Conservation (phyloP, 768 basidiomycete species). For the Mycena metata region DNA sequence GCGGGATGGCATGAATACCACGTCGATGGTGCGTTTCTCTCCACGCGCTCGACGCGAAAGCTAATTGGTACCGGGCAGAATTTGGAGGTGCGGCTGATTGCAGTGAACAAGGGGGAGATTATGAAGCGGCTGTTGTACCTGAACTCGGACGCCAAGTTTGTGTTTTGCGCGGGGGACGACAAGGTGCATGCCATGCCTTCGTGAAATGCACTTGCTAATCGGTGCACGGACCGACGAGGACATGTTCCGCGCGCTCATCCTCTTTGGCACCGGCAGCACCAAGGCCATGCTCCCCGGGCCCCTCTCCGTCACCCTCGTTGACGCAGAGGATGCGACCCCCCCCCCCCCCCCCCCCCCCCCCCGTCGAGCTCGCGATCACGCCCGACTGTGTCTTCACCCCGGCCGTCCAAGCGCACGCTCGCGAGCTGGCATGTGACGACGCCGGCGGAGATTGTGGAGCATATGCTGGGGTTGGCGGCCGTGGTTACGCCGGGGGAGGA, state of each 20-base stretch:
- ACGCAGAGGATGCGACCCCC: slow-evolving; percentile 52
- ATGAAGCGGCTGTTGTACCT: slow-evolving; percentile 94
- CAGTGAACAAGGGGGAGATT: slow-evolving; percentile 99
- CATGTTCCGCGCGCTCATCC: slow-evolving; percentile 93
- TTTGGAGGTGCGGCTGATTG: slow-evolving; percentile 94
- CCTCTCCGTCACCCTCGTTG: slow-evolving; percentile 66
- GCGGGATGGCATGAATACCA: slow-evolving; percentile 99
- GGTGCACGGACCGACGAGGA: slow-evolving; percentile 91
- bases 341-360: no score
- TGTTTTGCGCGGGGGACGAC: slow-evolving; percentile 99
- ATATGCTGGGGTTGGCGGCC: slow-evolving; percentile 74
- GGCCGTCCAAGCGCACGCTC: slow-evolving; percentile 91
- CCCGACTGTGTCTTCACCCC: slow-evolving; percentile 89
- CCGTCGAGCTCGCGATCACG: slow-evolving; percentile 72
- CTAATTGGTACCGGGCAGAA: no score
- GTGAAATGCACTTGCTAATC: neutral
- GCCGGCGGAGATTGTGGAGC: slow-evolving; percentile 87
- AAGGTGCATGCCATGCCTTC: slow-evolving; percentile 66
- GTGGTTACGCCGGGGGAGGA: neutral
- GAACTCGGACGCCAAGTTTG: slow-evolving; percentile 94
- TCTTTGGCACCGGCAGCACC: slow-evolving; percentile 65
- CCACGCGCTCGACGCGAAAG: no score
- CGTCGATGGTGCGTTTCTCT: slow-evolving; percentile 81
- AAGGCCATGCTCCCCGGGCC: slow-evolving; percentile 71
- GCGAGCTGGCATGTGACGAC: slow-evolving; percentile 94